Conservation (phyloP, 805 yeast species). For the Metschnikowia continentalis region DNA sequence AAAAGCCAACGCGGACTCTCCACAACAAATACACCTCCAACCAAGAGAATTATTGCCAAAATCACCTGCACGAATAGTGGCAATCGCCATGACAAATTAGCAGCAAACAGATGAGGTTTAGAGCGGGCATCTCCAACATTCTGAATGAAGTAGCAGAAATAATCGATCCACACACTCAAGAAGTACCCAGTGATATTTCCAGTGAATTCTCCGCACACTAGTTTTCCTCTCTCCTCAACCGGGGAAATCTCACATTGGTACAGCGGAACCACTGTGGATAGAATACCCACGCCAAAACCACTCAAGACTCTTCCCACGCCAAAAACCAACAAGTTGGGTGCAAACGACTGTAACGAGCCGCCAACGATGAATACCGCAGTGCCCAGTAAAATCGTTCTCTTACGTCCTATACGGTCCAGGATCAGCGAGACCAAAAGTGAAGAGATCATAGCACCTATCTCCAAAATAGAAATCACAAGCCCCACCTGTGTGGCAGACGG, state of each 20-base stretch:
- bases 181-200: constrained; percentile 83
- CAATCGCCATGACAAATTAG: constrained; percentile 63
- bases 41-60: constrained; percentile 61
- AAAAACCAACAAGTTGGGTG: constrained; percentile 51
- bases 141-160: constrained; percentile 61
- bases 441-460: constrained; percentile 20
- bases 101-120: constrained; percentile 33
- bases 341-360: constrained; percentile 26
- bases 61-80: constrained; percentile 75
- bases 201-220: constrained; percentile 84
- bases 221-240: constrained; percentile 75
- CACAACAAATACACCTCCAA: constrained; percentile 75
- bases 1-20: constrained; percentile 91
- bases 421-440: constrained; percentile 17
- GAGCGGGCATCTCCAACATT: constrained; percentile 43
- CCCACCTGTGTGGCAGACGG: constrained; percentile 19
- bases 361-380: constrained; percentile 17
- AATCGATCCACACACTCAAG: constrained; percentile 84
- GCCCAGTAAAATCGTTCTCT: constrained; percentile 18
- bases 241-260: constrained; percentile 89
- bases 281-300: constrained; percentile 84
- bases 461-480: constrained; percentile 17
- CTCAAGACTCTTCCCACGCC: constrained; percentile 73
- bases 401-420: constrained; percentile 18
- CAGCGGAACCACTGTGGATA: constrained; percentile 80